These are phyloP conservation scores for Trichoderma erinaceum DNA, from an alignment of 495 filamentous ascomycete species.

Conservation along the genomic window DNA sequence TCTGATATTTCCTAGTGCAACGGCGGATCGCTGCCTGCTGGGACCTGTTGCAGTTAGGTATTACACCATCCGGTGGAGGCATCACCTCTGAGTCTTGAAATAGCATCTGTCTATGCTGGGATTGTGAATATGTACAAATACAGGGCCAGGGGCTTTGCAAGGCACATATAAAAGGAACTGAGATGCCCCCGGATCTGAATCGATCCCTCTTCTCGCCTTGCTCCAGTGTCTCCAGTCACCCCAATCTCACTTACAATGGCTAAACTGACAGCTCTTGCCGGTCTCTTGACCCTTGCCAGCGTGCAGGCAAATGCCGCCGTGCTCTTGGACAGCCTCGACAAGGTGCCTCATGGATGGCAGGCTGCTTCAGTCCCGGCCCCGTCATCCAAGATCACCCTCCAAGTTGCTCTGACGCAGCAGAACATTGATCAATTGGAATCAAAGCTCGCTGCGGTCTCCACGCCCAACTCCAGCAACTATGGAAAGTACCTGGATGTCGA, in stretches of 20 bases:
- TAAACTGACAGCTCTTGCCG: background rate
- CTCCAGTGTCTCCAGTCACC: background rate
- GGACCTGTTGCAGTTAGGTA: background rate
- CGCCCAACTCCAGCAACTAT: conserved; percentile 43
- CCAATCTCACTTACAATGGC: background rate
- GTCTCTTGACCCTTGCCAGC: background rate
- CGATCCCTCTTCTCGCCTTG: background rate
- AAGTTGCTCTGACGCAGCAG: conserved; percentile 27
- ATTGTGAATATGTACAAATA: too few species aligned
- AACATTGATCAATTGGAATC: conserved; percentile 47
- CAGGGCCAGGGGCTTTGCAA: background rate
- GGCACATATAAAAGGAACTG: background rate
- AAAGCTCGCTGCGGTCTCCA: conserved; percentile 43
- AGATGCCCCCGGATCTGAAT: background rate
- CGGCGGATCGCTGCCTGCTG: background rate
- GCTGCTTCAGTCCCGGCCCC: background rate
- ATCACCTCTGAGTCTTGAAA: too few species aligned
- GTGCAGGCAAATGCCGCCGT: background rate
- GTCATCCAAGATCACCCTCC: conserved; percentile 24
- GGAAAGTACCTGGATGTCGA: conserved; percentile 43
- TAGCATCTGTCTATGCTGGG: too few species aligned
- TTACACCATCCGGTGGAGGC: too few species aligned
- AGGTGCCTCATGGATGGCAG: conserved; percentile 1
- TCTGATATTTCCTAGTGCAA: background rate
- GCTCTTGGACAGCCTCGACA: background rate